Base-by-base conservation (phyloP, 1,284 basidiomycete species). In the Macrocystidia cucumis region DNA sequence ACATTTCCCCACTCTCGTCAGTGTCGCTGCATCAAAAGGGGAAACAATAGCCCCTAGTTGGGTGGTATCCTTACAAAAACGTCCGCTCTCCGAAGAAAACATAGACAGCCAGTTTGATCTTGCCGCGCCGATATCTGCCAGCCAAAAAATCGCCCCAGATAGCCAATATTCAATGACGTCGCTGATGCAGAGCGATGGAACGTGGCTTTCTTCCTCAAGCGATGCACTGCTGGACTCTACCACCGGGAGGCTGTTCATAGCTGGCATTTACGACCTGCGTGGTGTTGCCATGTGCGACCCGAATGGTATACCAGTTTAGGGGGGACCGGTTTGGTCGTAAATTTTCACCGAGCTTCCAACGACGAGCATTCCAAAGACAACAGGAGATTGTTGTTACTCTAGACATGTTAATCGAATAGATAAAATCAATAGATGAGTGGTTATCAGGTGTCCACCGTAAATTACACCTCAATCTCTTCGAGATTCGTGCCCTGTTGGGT, bases 391-490 rank as follows among this genome's bases (percentile, higher is more conserved):
- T n/a, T n/a, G n/a, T n/a, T n/a, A n/a, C n/a, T n/a, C n/a, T n/a
- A n/a, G n/a, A n/a, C n/a, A n/a, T n/a, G n/a, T n/a, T n/a, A n/a
- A n/a, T n/a, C n/a, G n/a, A n/a, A n/a, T n/a, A n/a, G n/a, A n/a
- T n/a, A n/a, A n/a, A n/a, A n/a, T n/a, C n/a, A n/a, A n/a, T n/a
- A n/a, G n/a, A n/a, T n/a, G n/a, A n/a, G n/a, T n/a, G n/a, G n/a
- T n/a, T n/a, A n/a, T n/a, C n/a, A n/a, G n/a, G n/a, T n/a, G n/a
- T n/a, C n/a, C n/a, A n/a, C n/a, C n/a, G n/a, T 16, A 30, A 5
- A 9, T 41, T 52, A 87, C 9, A 88, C 67, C 55, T 87, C 85
- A 39, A 88, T 85, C 9, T 76, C 82, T 59, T 91, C 87, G 44
- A 87, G 55, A 55, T 86, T 89, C 11, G 84, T 90, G 24, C 88